A percentile compares a stretch with the other conserved stretches of the same genome.
Evolutionary conservation across 352 stramenopile species (phyloP).

Genomic region (Pythium monospermum): DNA sequence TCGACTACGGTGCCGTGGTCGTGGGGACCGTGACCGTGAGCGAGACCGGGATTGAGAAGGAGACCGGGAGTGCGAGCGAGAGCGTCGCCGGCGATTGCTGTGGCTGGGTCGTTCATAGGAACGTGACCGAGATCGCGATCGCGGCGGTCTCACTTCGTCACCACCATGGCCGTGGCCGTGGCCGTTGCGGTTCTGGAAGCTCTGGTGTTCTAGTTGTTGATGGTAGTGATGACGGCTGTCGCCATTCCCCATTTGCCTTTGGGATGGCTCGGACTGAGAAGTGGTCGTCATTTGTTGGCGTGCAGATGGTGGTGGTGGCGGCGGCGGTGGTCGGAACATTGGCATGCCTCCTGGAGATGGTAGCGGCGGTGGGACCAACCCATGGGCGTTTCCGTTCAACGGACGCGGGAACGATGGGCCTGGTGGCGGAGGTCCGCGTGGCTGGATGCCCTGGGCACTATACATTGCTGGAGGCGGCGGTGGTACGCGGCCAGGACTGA

Average conservation of each 20-base stretch:
- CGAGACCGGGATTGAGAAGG: slow-evolving; percentile 21
- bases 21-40: slow-evolving; percentile 31
- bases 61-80: slow-evolving; percentile 9
- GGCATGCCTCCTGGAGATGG: slow-evolving; percentile 6
- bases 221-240: slow-evolving; percentile 4
- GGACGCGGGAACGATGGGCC: neutral
- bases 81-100: slow-evolving; percentile 7
- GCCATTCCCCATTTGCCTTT: slow-evolving; percentile 1
- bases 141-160: slow-evolving; percentile 14
- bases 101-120: neutral
- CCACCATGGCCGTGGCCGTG: neutral
- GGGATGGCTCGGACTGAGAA: neutral
- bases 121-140: slow-evolving; percentile 20
- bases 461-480: neutral
- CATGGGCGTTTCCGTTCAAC: neutral
- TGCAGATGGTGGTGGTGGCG: slow-evolving; percentile 8
- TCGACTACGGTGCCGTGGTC: slow-evolving; percentile 35
- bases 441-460: neutral
- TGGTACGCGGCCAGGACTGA: neutral
- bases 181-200: neutral
- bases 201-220: neutral
- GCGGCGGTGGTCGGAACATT: slow-evolving; percentile 11
- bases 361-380: slow-evolving; percentile 3
- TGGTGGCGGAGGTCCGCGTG: neutral
- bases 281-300: neutral